Conservation (phyloP, 345 rosid species). For the Nasturtium officinale region DNA sequence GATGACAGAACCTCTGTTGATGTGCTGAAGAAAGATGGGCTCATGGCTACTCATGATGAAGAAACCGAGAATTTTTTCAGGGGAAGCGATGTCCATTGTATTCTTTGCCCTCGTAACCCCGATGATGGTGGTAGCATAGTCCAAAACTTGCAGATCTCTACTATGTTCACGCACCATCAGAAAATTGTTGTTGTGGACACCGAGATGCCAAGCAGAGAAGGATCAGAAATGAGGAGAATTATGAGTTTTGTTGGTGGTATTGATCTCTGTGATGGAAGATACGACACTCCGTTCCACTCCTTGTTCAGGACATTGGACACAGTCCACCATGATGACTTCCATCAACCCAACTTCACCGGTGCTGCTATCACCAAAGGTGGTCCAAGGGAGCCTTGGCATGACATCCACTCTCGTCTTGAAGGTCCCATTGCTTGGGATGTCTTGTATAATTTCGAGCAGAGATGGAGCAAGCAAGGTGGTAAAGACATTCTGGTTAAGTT, state of each 20-base stretch:
- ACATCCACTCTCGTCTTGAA: conserved; percentile 94
- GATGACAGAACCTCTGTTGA: conserved; percentile 98
- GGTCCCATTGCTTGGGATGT: conserved; percentile 99
- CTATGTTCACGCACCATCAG: conserved; percentile 99
- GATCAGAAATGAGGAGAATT: conserved; percentile 73
- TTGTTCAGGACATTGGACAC: conserved; percentile 96
- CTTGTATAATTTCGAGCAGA: conserved; percentile 88
- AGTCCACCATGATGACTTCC: conserved; percentile 97
- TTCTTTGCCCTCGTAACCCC: conserved; percentile 92
- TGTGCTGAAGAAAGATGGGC: conserved; percentile 83
- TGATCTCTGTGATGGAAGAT: conserved; percentile 98
- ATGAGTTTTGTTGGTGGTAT: conserved; percentile 95
- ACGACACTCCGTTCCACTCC: conserved; percentile 90
- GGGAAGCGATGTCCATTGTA: conserved; percentile 78
- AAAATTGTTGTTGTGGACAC: conserved; percentile 91
- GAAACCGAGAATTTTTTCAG: conserved; percentile 74
- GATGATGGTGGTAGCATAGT: conserved; percentile 97
- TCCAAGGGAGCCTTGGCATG: conserved; percentile 99
- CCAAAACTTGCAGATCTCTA: conserved; percentile 74
- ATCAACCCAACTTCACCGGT: conserved; percentile 90
- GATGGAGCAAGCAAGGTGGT: conserved; percentile 98
- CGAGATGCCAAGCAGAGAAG: conserved; percentile 63
- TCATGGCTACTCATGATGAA: conserved; percentile 98
- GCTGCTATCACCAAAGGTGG: conserved; percentile 91
- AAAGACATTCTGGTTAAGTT: conserved; percentile 76